phyloP scores from a whole-genome alignment of 2,329 filamentous ascomycete genomes.

The Westerdykella sp. region DNA sequence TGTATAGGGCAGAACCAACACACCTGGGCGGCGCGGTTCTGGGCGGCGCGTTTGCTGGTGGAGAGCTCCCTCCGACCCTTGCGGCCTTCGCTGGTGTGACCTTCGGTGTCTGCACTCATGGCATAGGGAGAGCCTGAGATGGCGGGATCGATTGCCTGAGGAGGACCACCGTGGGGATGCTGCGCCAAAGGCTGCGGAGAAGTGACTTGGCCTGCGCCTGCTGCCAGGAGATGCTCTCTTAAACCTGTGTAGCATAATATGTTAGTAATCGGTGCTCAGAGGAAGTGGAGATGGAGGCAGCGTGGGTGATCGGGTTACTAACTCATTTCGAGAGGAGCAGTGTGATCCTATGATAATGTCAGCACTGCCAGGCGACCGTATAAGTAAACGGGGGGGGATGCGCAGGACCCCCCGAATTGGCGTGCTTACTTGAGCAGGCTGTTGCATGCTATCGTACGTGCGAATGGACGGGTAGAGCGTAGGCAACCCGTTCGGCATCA shows the following conservation, averaged over 20 bases:
- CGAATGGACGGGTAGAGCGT: conserved; percentile 31
- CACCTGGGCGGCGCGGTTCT: conserved; percentile 96
- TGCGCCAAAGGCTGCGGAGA: conserved; percentile 28
- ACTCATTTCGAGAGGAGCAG: conserved; percentile 41
- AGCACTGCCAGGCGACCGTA: conserved; percentile 20
- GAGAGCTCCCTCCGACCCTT: conserved; percentile 89
- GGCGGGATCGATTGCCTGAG: conserved; percentile 54
- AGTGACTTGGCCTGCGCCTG: conserved; percentile 40
- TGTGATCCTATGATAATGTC: conserved; percentile 29
- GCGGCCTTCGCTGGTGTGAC: conserved; percentile 45
- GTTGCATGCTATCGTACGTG: conserved; percentile 33
- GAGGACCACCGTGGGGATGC: conserved; percentile 37
- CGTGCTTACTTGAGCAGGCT: conserved; percentile 51
- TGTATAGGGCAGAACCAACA: conserved; percentile 26
- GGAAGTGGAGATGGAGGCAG: not conserved
- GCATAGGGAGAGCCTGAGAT: conserved; percentile 47
- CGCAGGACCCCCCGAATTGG: conserved; percentile 10
- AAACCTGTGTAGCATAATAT: conserved; percentile 44
- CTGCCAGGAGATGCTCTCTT: conserved; percentile 57
- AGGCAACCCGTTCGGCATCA: conserved; percentile 21
- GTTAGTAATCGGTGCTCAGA: conserved; percentile 26
- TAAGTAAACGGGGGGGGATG: conserved; percentile 4
- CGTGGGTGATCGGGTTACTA: conserved; percentile 20
- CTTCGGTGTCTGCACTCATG: conserved; percentile 45
- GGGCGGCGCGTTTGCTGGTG: conserved; percentile 90